These are phyloP conservation scores for Lathyrus sativus DNA, from an alignment of 306 rosid species.

Conservation along the genomic window DNA sequence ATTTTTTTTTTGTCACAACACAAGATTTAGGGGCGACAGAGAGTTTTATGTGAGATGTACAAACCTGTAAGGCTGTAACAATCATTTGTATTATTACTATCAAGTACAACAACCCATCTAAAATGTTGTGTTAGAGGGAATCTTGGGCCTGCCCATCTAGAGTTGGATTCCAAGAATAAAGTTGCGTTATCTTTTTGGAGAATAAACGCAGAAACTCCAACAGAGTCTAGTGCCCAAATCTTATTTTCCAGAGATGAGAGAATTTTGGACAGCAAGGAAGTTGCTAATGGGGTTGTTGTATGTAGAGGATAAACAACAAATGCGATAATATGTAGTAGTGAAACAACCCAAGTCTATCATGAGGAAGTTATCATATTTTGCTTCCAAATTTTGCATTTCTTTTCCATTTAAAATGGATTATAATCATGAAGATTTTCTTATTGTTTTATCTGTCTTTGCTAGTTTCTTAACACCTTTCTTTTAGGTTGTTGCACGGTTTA, in stretches of 20 bases:
- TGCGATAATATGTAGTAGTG: slow-evolving; percentile 10
- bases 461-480: slow-evolving; percentile 23
- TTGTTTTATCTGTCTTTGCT: slow-evolving; percentile 8
- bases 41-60: slow-evolving; percentile 2
- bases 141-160: background rate
- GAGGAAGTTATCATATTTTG: slow-evolving; percentile 28
- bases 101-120: slow-evolving; percentile 16
- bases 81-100: background rate
- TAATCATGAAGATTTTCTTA: slow-evolving; percentile 19
- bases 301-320: background rate
- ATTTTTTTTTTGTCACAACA: background rate
- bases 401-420: slow-evolving; percentile 24
- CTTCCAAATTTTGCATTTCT: slow-evolving; percentile 24
- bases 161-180: slow-evolving; percentile 17
- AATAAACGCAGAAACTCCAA: background rate
- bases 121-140: slow-evolving; percentile 7
- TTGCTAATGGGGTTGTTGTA: slow-evolving; percentile 18
- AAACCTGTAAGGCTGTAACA: background rate
- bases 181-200: slow-evolving; percentile 13
- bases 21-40: slow-evolving; percentile 6
- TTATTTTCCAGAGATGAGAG: slow-evolving; percentile 2
- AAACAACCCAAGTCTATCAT: slow-evolving; percentile 8
- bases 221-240: slow-evolving; percentile 11
- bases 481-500: slow-evolving; percentile 94
- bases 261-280: slow-evolving; percentile 1